phyloP scores from a whole-genome alignment of 129 eudicot species.

The Calendula officinalis region DNA sequence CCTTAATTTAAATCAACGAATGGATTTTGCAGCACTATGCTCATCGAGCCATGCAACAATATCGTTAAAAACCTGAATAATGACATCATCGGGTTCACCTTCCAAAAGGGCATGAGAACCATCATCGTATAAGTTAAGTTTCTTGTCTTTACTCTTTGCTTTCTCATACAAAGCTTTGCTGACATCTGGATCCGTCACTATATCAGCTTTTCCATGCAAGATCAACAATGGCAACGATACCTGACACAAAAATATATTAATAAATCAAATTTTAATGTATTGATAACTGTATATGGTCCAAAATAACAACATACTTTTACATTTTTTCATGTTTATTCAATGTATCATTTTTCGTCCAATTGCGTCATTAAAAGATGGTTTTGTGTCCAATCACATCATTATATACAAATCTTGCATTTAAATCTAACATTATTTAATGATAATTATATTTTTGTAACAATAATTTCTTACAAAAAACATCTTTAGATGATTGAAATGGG shows the following conservation, averaged over 20 bases:
- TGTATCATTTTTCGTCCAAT: too few relatives aligned
- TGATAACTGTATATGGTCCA: background rate
- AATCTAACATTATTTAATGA: too few relatives aligned
- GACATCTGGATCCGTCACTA: constrained; percentile 84
- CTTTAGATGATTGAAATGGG: too few relatives aligned
- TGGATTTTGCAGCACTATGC: constrained; percentile 29
- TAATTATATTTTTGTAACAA: too few relatives aligned
- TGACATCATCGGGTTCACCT: constrained; percentile 87
- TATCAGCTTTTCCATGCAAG: constrained; percentile 87
- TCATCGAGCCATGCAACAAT: constrained; percentile 78
- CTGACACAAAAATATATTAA: constrained; percentile 27
- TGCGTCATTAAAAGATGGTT: too few relatives aligned
- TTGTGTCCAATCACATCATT: too few relatives aligned
- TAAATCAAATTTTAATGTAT: background rate
- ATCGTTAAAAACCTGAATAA: constrained; percentile 54
- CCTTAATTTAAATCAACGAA: background rate
- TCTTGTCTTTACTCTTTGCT: constrained; percentile 85
- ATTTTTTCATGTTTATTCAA: too few relatives aligned
- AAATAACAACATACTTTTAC: too few relatives aligned
- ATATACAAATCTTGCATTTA: too few relatives aligned
- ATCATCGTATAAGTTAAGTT: constrained; percentile 62
- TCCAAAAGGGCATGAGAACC: constrained; percentile 78
- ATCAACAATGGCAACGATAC: constrained; percentile 84
- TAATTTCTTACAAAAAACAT: too few relatives aligned
- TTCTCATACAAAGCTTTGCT: constrained; percentile 81